A percentile compares a stretch with the other conserved stretches of the same genome.
Evolutionary conservation across 1,139 yeast species (phyloP).

Genomic region (Geotrichum restrictum): DNA sequence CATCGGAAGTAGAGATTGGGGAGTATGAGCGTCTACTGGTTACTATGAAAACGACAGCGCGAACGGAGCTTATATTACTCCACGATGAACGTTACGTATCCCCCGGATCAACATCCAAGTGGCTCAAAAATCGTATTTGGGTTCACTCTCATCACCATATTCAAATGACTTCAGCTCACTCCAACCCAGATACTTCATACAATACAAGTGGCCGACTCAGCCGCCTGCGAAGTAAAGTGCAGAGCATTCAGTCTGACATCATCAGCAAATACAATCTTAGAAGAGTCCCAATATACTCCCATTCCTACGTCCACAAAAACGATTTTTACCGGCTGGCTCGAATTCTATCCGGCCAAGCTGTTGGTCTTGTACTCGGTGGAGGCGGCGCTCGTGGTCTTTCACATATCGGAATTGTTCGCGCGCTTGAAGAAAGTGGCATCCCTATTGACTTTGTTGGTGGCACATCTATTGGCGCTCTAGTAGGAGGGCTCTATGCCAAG

Average conservation of each 20-base stretch:
- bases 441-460: slow-evolving; percentile 95
- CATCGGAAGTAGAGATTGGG: slow-evolving; percentile 66
- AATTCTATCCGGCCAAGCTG: slow-evolving; percentile 84
- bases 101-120: slow-evolving; percentile 78
- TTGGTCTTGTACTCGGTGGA: slow-evolving; percentile 92
- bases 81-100: slow-evolving; percentile 80
- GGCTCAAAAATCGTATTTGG: slow-evolving; percentile 87
- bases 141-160: slow-evolving; percentile 91
- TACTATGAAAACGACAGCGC: slow-evolving; percentile 75
- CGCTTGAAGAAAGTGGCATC: slow-evolving; percentile 87
- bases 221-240: slow-evolving; percentile 34
- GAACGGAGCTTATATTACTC: slow-evolving; percentile 78
- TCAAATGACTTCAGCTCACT: slow-evolving; percentile 38
- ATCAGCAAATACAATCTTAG: slow-evolving; percentile 34
- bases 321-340: slow-evolving; percentile 89
- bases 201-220: slow-evolving; percentile 25
- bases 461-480: slow-evolving; percentile 91
- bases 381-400: slow-evolving; percentile 97
- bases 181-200: slow-evolving; percentile 5
- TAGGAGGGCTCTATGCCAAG: slow-evolving; percentile 90
- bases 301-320: slow-evolving; percentile 61
- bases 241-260: slow-evolving; percentile 37
- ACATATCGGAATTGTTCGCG: slow-evolving; percentile 87
- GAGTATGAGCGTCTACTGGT: slow-evolving; percentile 77
- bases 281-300: slow-evolving; percentile 40